Evolutionary conservation across 257 asterid species (phyloP).

Genomic region (Solanum chiquidenum): DNA sequence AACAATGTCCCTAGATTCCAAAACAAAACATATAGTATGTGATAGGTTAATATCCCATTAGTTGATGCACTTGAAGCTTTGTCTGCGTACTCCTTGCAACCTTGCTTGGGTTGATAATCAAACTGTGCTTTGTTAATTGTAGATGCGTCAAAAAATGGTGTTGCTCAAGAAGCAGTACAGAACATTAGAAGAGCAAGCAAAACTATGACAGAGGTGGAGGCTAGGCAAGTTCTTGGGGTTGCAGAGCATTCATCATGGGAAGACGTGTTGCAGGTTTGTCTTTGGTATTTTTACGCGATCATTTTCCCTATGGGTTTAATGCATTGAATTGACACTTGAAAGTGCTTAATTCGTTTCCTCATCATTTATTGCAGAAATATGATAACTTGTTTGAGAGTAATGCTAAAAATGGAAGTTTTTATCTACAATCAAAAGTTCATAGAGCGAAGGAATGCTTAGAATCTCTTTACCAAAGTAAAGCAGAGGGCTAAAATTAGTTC

Average conservation of each 20-base stretch:
- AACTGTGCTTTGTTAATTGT: background rate
- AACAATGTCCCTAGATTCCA: background rate
- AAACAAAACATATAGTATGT: background rate
- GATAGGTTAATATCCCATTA: background rate
- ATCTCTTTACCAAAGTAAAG: slow-evolving; percentile 28
- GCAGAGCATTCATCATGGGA: slow-evolving; percentile 64
- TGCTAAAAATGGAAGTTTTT: slow-evolving; percentile 47
- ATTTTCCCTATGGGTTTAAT: background rate
- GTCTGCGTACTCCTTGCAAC: background rate
- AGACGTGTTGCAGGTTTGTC: slow-evolving; percentile 49
- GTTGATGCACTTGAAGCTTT: background rate
- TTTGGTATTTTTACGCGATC: background rate
- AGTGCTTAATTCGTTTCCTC: background rate
- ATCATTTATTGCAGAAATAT: slow-evolving; percentile 31
- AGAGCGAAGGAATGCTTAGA: slow-evolving; percentile 71
- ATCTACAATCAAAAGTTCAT: slow-evolving; percentile 54
- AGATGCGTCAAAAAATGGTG: slow-evolving; percentile 74
- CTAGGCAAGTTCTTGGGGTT: slow-evolving; percentile 70
- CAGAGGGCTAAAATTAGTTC: background rate
- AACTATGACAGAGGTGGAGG: slow-evolving; percentile 63
- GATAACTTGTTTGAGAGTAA: slow-evolving; percentile 53
- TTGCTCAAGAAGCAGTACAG: slow-evolving; percentile 62
- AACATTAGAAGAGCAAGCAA: slow-evolving; percentile 44
- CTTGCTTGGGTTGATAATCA: background rate
- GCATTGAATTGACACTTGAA: background rate